phyloP scores from a whole-genome alignment of 176 grass and related monocot genomes.

The Poa annua region DNA sequence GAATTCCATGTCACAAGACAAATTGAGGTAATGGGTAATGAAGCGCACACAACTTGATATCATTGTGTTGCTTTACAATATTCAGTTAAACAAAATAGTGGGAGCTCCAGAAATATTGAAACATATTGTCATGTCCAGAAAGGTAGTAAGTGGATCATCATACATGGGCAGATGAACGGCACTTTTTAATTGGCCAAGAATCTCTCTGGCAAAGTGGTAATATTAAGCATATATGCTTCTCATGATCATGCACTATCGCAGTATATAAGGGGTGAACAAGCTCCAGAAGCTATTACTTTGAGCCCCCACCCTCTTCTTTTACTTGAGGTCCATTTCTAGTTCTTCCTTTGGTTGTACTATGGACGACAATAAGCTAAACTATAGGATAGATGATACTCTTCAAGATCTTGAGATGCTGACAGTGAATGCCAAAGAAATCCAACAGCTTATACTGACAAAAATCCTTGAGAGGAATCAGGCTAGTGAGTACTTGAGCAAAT shows the following conservation, averaged over 20 bases:
- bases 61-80: constrained; percentile 39
- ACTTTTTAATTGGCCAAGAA: constrained; percentile 37
- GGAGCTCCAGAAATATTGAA: constrained; percentile 51
- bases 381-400: constrained; percentile 57
- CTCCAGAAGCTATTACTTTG: constrained; percentile 45
- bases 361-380: constrained; percentile 56
- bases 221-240: constrained; percentile 46
- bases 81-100: constrained; percentile 49
- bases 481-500: constrained; percentile 69
- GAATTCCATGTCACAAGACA: constrained; percentile 45
- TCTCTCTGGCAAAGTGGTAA: constrained; percentile 40
- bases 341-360: constrained; percentile 47
- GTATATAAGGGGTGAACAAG: constrained; percentile 52
- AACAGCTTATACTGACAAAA: constrained; percentile 60
- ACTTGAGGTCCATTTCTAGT: constrained; percentile 29
- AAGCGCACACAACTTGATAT: constrained; percentile 22
- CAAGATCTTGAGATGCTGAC: constrained; percentile 73
- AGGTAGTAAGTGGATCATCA: constrained; percentile 41
- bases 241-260: constrained; percentile 38
- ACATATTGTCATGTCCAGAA: constrained; percentile 57
- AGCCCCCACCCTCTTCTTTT: constrained; percentile 38
- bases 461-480: constrained; percentile 66
- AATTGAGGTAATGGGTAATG: constrained; percentile 39
- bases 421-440: constrained; percentile 61
- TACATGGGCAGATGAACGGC: constrained; percentile 35